phyloP scores from a whole-genome alignment of 2,329 filamentous ascomycete genomes.

The Calonectria ilicicola region DNA sequence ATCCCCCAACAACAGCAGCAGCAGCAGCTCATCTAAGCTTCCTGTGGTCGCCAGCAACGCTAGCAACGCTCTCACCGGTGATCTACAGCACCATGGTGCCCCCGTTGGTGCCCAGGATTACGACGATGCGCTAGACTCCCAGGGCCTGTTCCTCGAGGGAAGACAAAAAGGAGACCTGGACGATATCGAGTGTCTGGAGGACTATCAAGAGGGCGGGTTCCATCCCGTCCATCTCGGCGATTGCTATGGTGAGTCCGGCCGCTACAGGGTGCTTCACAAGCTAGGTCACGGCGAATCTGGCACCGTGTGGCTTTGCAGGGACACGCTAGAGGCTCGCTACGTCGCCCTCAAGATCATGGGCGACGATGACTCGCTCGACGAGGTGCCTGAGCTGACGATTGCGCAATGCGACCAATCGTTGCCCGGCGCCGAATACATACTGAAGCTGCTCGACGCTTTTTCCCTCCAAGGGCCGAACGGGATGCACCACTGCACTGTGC shows the following conservation, averaged over 20 bases:
- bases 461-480: slow-evolving; percentile 35
- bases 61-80: no score
- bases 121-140: neutral
- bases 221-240: slow-evolving; percentile 24
- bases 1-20: no score
- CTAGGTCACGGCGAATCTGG: slow-evolving; percentile 24
- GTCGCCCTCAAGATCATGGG: slow-evolving; percentile 49
- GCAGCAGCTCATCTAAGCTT: no score
- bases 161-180: no score
- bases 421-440: slow-evolving; percentile 30
- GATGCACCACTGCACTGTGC: slow-evolving; percentile 38
- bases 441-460: neutral
- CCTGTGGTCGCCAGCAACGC: no score
- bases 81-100: no score
- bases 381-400: no score
- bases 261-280: slow-evolving; percentile 24
- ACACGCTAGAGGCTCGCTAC: slow-evolving; percentile 42
- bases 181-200: neutral
- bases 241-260: neutral
- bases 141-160: neutral
- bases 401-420: neutral
- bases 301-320: slow-evolving; percentile 35
- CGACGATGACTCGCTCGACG: slow-evolving; percentile 32
- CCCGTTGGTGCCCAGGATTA: no score
- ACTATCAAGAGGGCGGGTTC: slow-evolving; percentile 18